Evolutionary conservation across 345 rosid genomes (phyloP).

Genomic region (Turritis glabra): DNA sequence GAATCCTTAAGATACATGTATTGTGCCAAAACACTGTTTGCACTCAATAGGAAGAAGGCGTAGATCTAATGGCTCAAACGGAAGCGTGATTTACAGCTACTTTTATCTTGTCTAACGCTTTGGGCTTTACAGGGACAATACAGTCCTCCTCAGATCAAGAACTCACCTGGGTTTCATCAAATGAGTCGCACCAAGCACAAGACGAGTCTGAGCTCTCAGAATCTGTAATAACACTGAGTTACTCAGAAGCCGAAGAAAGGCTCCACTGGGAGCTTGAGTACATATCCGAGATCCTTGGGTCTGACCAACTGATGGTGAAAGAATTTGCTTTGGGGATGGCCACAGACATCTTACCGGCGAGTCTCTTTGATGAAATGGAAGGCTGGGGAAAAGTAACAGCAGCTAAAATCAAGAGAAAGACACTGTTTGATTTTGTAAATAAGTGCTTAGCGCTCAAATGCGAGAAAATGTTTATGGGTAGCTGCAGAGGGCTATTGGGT

Average conservation of each 20-base stretch:
- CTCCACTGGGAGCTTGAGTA: slow-evolving; percentile 62
- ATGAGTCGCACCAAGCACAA: slow-evolving; percentile 40
- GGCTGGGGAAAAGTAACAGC: slow-evolving; percentile 43
- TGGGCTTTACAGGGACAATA: slow-evolving; percentile 24
- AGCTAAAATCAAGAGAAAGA: slow-evolving; percentile 49
- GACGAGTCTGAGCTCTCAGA: slow-evolving; percentile 37
- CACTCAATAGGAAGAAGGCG: not conserved
- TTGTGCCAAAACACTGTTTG: not conserved
- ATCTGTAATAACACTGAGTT: slow-evolving; percentile 39
- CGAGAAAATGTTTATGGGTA: slow-evolving; percentile 44
- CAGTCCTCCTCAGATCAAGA: slow-evolving; percentile 30
- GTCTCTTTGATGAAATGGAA: slow-evolving; percentile 59
- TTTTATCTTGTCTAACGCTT: slow-evolving; percentile 8
- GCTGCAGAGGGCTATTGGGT: slow-evolving; percentile 48
- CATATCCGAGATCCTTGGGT: slow-evolving; percentile 47
- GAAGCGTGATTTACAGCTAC: slow-evolving; percentile 1
- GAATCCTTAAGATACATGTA: slow-evolving; percentile 1
- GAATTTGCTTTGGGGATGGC: slow-evolving; percentile 50
- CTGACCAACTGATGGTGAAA: slow-evolving; percentile 46
- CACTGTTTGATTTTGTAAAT: slow-evolving; percentile 56
- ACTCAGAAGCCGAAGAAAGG: slow-evolving; percentile 30
- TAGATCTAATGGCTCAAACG: not conserved
- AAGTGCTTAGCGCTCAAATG: slow-evolving; percentile 51
- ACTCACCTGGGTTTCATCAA: slow-evolving; percentile 30
- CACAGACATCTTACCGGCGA: slow-evolving; percentile 39